A percentile compares a stretch with the other conserved stretches of the same genome.
These are phyloP conservation scores for Colletotrichum cereale DNA, from an alignment of 2,329 filamentous ascomycete genomes.

Conservation along the genomic window DNA sequence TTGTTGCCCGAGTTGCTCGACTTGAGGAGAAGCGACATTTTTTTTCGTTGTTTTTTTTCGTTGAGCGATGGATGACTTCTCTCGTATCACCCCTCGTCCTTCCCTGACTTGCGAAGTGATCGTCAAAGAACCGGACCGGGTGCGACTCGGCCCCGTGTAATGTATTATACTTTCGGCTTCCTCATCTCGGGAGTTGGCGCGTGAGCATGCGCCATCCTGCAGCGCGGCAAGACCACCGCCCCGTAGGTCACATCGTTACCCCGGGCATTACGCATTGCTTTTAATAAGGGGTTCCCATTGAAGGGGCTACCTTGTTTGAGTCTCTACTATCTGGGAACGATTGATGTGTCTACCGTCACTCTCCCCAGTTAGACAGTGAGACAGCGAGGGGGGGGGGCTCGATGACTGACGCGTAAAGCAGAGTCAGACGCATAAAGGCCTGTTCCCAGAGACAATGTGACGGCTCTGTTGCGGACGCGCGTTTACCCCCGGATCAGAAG, in stretches of 20 bases:
- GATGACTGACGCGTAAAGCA: not conserved
- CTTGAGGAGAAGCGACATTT: not conserved
- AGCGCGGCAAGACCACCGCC: not conserved
- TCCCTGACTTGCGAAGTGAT: not conserved
- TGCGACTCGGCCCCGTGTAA: not conserved
- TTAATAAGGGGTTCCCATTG: not conserved
- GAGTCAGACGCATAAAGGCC: not conserved
- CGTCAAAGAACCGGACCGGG: not conserved
- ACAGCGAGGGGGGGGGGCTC: not conserved
- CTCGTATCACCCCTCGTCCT: not conserved
- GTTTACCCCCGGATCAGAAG: not conserved
- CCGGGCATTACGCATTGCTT: not conserved
- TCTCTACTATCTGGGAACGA: not conserved
- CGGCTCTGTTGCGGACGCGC: not conserved
- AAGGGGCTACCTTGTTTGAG: not conserved
- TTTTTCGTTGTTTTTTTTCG: not conserved
- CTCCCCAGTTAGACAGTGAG: too few species aligned
- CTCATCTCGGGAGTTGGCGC: constrained; percentile 13
- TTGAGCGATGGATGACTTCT: not conserved
- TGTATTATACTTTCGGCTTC: constrained; percentile 28
- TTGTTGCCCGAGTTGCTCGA: not conserved
- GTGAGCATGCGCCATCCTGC: constrained; percentile 1
- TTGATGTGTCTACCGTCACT: not conserved
- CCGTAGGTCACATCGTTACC: not conserved
- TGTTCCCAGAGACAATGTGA: not conserved